A percentile compares a stretch with the other conserved stretches of the same genome.
Evolutionary conservation across 2,329 filamentous ascomycete genomes (phyloP).

Genomic region (Xylariales sp.): DNA sequence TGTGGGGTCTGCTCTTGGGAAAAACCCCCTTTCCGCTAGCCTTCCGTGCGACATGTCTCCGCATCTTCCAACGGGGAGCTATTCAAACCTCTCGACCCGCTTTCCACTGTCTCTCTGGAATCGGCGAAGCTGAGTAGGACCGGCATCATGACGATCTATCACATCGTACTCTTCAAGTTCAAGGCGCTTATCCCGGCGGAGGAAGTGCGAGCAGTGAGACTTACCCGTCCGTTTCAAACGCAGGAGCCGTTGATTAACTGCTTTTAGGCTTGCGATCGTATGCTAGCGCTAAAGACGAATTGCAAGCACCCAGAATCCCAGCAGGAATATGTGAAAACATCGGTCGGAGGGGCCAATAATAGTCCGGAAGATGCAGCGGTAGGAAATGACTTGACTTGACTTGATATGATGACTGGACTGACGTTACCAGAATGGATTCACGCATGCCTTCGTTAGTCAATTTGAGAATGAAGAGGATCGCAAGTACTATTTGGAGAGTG

Average conservation of each 20-base stretch:
- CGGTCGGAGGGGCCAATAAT: conserved; percentile 56
- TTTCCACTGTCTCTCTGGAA: too few species aligned
- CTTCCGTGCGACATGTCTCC: too few species aligned
- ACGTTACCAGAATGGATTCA: conserved; percentile 48
- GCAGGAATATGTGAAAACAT: conserved; percentile 53
- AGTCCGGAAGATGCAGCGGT: conserved; percentile 59
- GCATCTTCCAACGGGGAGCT: too few species aligned
- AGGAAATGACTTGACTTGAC: conserved; percentile 10
- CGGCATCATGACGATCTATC: conserved; percentile 24
- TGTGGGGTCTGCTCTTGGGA: too few species aligned
- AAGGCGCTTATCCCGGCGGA: conserved; percentile 21
- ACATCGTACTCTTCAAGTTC: conserved; percentile 24
- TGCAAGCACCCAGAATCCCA: conserved; percentile 57
- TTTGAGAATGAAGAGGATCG: conserved; percentile 60
- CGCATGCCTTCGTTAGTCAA: conserved; percentile 62
- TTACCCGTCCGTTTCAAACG: too few species aligned
- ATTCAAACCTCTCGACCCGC: too few species aligned
- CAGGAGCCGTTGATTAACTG: too few species aligned
- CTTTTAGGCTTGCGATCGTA: conserved; percentile 26
- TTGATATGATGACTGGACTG: background rate
- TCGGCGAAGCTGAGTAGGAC: too few species aligned
- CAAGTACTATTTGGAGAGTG: conserved; percentile 60
- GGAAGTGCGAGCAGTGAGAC: conserved; percentile 26
- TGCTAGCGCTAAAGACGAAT: conserved; percentile 45
- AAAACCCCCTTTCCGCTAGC: too few species aligned